These are phyloP conservation scores for Dispira parvispora DNA, from an alignment of 192 early-diverging fungal species.

Conservation along the genomic window DNA sequence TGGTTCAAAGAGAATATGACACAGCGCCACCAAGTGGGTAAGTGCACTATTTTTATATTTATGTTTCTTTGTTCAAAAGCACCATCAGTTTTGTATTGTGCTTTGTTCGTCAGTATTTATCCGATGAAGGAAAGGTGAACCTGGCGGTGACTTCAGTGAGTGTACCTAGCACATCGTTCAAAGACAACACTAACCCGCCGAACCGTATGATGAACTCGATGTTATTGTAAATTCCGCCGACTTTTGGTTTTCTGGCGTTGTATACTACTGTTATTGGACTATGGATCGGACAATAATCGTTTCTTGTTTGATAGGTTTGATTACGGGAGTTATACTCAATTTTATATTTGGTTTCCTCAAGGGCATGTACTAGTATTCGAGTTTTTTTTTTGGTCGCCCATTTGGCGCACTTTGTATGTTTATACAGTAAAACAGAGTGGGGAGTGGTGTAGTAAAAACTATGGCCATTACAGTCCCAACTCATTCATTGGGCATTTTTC, in stretches of 20 bases:
- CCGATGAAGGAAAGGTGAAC: neutral
- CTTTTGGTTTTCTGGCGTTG: neutral
- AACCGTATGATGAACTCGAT: neutral
- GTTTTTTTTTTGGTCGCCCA: neutral
- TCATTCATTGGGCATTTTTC: neutral
- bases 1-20: constrained; percentile 35
- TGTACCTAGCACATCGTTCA: neutral
- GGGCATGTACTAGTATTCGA: neutral
- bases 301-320: neutral
- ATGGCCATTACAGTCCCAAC: neutral
- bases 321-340: constrained; percentile 1
- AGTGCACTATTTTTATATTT: constrained; percentile 1
- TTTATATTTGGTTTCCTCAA: constrained; percentile 5
- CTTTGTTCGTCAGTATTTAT: neutral
- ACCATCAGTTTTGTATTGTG: neutral
- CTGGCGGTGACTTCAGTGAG: neutral
- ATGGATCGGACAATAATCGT: neutral
- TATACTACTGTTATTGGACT: neutral
- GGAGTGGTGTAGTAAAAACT: neutral
- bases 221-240: neutral
- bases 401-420: neutral
- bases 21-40: constrained; percentile 32
- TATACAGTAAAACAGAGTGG: neutral
- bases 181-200: neutral
- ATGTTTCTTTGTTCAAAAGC: neutral